Evolutionary conservation across 768 basidiomycete species (phyloP).

Genomic region (Tylopilus rubrobrunneus): DNA sequence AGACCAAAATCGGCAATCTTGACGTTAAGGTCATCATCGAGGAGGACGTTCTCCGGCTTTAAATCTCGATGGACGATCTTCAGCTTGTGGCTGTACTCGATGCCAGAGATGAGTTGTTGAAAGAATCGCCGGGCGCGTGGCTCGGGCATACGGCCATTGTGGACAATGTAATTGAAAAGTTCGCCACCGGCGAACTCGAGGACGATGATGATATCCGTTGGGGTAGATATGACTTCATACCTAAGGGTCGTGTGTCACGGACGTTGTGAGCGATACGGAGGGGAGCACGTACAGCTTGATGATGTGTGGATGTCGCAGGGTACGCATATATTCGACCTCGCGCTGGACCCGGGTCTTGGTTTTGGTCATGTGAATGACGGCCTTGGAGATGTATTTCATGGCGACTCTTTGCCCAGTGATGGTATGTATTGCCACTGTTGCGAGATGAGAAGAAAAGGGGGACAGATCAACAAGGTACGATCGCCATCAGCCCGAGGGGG

Average conservation of each 20-base stretch:
- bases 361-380: conserved; percentile 86
- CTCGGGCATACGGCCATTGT: conserved; percentile 89
- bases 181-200: conserved; percentile 96
- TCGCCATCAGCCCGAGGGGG: conserved; percentile 5
- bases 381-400: conserved; percentile 96
- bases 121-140: conserved; percentile 89
- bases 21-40: conserved; percentile 82
- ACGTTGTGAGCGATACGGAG: neutral
- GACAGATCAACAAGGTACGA: conserved; percentile 13
- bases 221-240: conserved; percentile 88
- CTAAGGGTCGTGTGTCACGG: conserved; percentile 31
- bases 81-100: conserved; percentile 94
- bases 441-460: conserved; percentile 9
- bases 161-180: conserved; percentile 96
- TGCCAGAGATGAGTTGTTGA: conserved; percentile 94
- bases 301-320: conserved; percentile 93
- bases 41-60: conserved; percentile 93
- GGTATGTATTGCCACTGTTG: conserved; percentile 84
- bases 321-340: conserved; percentile 96
- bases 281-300: conserved; percentile 77
- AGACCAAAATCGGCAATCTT: conserved; percentile 99
- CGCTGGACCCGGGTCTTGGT: conserved; percentile 90
- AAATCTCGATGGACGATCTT: conserved; percentile 98
- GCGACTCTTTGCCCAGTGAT: conserved; percentile 95
- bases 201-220: conserved; percentile 96